Evolutionary conservation across 352 stramenopile species (phyloP).

Genomic region (Phytophthora kernoviae): DNA sequence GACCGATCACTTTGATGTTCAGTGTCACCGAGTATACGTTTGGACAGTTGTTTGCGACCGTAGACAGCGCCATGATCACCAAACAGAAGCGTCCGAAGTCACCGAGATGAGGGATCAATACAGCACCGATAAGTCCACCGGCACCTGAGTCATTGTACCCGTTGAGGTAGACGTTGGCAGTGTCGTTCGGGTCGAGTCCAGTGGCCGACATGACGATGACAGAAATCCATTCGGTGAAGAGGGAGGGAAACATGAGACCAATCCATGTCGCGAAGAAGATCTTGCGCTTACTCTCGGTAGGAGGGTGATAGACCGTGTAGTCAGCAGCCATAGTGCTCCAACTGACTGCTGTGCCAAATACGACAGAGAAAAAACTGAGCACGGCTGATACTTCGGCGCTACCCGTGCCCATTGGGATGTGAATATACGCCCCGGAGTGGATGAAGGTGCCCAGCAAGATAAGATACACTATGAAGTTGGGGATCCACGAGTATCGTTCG

Average conservation of each 20-base stretch:
- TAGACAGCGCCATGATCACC: slow-evolving; percentile 49
- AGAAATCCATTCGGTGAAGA: slow-evolving; percentile 45
- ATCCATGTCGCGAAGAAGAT: slow-evolving; percentile 46
- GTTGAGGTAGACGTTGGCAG: slow-evolving; percentile 29
- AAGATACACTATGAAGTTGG: slow-evolving; percentile 47
- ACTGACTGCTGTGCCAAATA: slow-evolving; percentile 44
- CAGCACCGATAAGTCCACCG: slow-evolving; percentile 38
- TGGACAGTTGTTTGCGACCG: slow-evolving; percentile 49
- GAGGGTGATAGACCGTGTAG: slow-evolving; percentile 48
- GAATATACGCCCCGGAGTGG: slow-evolving; percentile 39
- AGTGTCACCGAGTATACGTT: slow-evolving; percentile 54
- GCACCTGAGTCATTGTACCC: slow-evolving; percentile 41
- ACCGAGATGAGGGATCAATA: slow-evolving; percentile 38
- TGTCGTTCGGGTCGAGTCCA: slow-evolving; percentile 20
- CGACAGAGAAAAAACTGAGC: slow-evolving; percentile 38
- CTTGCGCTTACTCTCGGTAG: slow-evolving; percentile 44
- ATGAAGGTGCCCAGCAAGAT: slow-evolving; percentile 41
- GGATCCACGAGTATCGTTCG: slow-evolving; percentile 51
- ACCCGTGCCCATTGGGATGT: slow-evolving; percentile 47
- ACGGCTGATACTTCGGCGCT: slow-evolving; percentile 40
- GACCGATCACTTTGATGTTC: slow-evolving; percentile 46
- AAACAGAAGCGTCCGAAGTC: slow-evolving; percentile 47
- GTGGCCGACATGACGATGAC: slow-evolving; percentile 47
- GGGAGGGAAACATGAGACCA: slow-evolving; percentile 33
- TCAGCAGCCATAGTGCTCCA: slow-evolving; percentile 43